Conservation (phyloP, 176 grass and related monocot genomes). For the Ensete ventricosum region DNA sequence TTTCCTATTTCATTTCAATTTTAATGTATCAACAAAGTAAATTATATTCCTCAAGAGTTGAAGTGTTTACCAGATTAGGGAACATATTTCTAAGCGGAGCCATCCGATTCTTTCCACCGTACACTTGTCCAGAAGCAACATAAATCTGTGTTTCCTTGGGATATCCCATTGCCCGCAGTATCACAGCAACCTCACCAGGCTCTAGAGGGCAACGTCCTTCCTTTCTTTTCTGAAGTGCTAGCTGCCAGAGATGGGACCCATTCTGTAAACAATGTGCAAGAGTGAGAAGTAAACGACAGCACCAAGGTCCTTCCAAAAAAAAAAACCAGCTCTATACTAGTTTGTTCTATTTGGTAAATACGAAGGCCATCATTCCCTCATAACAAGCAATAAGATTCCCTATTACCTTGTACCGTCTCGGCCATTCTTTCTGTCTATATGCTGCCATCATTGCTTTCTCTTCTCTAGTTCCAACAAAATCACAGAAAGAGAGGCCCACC, state of each 20-base stretch:
- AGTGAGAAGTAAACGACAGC: background rate
- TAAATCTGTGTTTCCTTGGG: conserved; percentile 91
- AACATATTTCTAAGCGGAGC: conserved; percentile 92
- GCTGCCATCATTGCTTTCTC: conserved; percentile 94
- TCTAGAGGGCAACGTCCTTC: conserved; percentile 93
- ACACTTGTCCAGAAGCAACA: conserved; percentile 95
- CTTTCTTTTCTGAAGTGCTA: conserved; percentile 92
- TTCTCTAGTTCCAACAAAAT: conserved; percentile 91
- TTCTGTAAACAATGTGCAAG: conserved; percentile 40
- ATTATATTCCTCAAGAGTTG: background rate
- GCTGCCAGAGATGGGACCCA: conserved; percentile 78
- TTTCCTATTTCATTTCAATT: background rate
- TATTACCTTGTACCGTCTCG: conserved; percentile 79
- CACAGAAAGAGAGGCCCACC: conserved; percentile 95
- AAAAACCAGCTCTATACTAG: conserved; percentile 11
- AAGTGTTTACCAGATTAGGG: conserved; percentile 64
- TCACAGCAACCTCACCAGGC: conserved; percentile 85
- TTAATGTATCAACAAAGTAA: background rate
- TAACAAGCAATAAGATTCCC: conserved; percentile 3
- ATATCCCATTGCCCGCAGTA: conserved; percentile 85
- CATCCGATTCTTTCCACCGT: conserved; percentile 84
- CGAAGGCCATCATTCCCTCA: background rate
- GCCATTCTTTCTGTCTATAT: conserved; percentile 94
- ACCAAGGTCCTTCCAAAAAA: too few species aligned
- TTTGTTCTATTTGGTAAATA: background rate